Conservation (phyloP, 805 yeast species). For the Cyberlindnera mrakii region DNA sequence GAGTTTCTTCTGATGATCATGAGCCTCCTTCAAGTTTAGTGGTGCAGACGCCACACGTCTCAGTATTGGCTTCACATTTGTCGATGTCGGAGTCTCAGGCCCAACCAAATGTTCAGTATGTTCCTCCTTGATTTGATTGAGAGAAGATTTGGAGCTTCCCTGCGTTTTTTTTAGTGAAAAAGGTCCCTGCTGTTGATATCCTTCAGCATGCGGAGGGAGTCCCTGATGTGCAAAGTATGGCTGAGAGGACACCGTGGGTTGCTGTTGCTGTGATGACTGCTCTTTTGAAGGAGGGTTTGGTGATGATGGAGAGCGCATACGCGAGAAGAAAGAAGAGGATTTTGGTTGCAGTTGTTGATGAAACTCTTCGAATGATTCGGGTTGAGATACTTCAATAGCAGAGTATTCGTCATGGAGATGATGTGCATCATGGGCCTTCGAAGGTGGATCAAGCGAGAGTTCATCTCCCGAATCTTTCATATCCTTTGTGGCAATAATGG, state of each 20-base stretch:
- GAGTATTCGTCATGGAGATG: constrained; percentile 8
- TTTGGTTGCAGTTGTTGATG: constrained; percentile 9
- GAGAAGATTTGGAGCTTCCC: constrained; percentile 17
- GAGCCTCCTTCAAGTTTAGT: constrained; percentile 37
- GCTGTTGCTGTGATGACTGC: background rate
- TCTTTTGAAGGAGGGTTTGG: constrained; percentile 20
- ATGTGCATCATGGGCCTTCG: constrained; percentile 8
- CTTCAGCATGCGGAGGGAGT: constrained; percentile 43
- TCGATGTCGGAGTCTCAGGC: background rate
- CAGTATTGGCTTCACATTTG: constrained; percentile 30
- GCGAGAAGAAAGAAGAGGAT: constrained; percentile 15
- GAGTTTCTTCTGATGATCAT: constrained; percentile 20
- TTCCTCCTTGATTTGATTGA: constrained; percentile 30
- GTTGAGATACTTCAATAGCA: constrained; percentile 5
- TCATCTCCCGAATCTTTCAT: constrained; percentile 5
- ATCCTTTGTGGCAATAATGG: constrained; percentile 11
- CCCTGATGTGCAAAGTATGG: constrained; percentile 57
- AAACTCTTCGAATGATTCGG: background rate
- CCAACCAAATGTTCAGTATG: constrained; percentile 4
- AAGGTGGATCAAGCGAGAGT: constrained; percentile 11
- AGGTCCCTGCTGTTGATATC: constrained; percentile 4
- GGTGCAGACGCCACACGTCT: constrained; percentile 87
- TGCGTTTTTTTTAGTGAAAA: constrained; percentile 24
- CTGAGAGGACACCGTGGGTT: constrained; percentile 26
- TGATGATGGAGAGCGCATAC: constrained; percentile 31